Evolutionary conservation across 1,284 basidiomycete species (phyloP), one percentile per base, ranked within the genome.

Genomic region (Coriolopsis trogii): DNA sequence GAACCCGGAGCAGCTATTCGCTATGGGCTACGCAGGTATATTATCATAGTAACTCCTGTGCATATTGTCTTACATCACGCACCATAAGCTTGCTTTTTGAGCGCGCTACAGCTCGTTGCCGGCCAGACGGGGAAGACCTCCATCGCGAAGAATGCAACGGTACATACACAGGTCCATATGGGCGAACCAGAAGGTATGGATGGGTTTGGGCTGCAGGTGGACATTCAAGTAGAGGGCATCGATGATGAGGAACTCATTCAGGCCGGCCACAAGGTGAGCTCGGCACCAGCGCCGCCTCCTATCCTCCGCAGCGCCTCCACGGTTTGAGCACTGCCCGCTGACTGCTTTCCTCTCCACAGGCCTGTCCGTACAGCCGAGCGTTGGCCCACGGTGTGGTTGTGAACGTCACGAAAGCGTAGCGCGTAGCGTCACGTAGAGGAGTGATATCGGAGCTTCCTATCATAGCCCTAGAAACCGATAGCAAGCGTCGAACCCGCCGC

Each of bases 351-450:
- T 49, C 5, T 59, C 38, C 34, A 34, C 58, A 89, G 87, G 75
- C 80, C 44, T 89, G 87, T 64, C 87, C 87, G 1, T 89, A 89
- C 62, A 88, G 85, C 51, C 82, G 86, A 38, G 81, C 83, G 5
- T 66, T 87, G 59, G 70, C 68, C 26, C 74, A 82, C 53, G 84
- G 84, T 9, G 71, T 73, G 1, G 74, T 77, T 21, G 82, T 89
- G 21, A 83, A 81, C 31, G 78, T 87, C 23, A 56, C 58, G 33
- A 67, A 30, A 18, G 41, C 40, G 13, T 37, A 46, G 37, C 26
- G 7, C 25, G 26, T 9, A 24, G 31, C 33, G 24, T 24, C n/a
- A 18, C 4, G 21, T 37, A 28, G 25, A 31, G 37, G 39, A 24
- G 40, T 45, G 41, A 44, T 42, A 25, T 20, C 39, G 12, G 18